Conservation (phyloP, 139 green algal genomes). For the Nannochloris sp. region DNA sequence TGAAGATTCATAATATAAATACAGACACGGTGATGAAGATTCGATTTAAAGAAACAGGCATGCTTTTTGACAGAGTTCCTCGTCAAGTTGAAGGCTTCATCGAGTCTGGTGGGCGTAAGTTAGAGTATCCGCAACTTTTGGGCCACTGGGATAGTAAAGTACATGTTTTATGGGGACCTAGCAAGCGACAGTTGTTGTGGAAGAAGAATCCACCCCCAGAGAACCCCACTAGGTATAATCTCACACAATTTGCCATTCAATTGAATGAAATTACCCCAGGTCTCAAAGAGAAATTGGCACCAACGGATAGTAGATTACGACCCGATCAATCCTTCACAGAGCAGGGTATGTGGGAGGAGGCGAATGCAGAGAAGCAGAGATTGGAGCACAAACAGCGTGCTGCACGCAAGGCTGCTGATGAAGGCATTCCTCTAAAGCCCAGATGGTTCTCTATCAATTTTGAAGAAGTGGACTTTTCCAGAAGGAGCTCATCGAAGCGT, state of each 20-base stretch:
- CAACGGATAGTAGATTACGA: conserved; percentile 70
- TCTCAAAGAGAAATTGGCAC: conserved; percentile 40
- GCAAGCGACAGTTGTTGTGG: conserved; percentile 45
- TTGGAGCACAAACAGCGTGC: conserved; percentile 79
- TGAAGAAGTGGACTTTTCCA: neutral
- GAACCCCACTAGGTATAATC: conserved; percentile 55
- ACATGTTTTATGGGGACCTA: conserved; percentile 15
- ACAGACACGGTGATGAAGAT: conserved; percentile 27
- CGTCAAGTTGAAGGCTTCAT: conserved; percentile 46
- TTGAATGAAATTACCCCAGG: conserved; percentile 76
- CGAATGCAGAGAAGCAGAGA: conserved; percentile 71
- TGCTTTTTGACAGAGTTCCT: conserved; percentile 42
- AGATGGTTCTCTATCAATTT: conserved; percentile 42
- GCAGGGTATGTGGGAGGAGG: conserved; percentile 50
- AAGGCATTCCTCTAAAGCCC: conserved; percentile 46
- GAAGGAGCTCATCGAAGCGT: neutral
- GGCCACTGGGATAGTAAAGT: conserved; percentile 61
- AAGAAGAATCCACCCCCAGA: conserved; percentile 35
- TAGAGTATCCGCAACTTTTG: conserved; percentile 21
- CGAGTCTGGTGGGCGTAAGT: conserved; percentile 21
- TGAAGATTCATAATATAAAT: conserved; percentile 43
- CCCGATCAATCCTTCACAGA: conserved; percentile 65
- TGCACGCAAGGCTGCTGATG: conserved; percentile 55
- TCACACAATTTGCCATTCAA: conserved; percentile 62
- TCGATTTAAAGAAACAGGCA: conserved; percentile 58